Evolutionary conservation across 129 eudicot species (phyloP).

Genomic region (Pittosporum tobira): DNA sequence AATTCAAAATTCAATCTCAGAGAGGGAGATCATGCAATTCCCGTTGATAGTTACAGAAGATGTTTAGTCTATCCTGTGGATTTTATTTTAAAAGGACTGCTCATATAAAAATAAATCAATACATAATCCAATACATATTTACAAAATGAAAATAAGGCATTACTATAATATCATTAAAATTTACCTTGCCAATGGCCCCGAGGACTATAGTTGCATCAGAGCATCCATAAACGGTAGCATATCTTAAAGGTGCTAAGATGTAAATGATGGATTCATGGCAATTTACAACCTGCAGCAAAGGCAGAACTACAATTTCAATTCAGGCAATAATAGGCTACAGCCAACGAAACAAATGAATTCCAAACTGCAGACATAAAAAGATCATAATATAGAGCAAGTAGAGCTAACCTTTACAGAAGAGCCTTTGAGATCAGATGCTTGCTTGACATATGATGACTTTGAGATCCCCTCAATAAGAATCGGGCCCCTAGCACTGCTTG

Average conservation of each 20-base stretch:
- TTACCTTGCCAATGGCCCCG: conserved; percentile 99
- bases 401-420: conserved; percentile 65
- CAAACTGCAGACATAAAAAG: too few species aligned
- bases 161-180: neutral
- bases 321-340: too few species aligned
- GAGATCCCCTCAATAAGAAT: conserved; percentile 81
- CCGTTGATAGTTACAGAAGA: too few species aligned
- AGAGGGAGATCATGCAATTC: too few species aligned
- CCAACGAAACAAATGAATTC: neutral
- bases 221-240: conserved; percentile 90
- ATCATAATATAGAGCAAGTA: neutral
- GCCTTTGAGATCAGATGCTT: conserved; percentile 79
- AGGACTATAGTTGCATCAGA: conserved; percentile 95
- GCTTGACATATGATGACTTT: conserved; percentile 79
- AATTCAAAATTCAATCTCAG: too few species aligned
- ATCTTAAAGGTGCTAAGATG: conserved; percentile 80
- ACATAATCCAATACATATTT: neutral
- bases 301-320: conserved; percentile 6
- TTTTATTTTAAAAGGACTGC: neutral
- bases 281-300: conserved; percentile 67
- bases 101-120: neutral
- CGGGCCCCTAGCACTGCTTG: conserved; percentile 64
- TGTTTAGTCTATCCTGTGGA: too few species aligned
- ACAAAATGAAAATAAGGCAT: neutral
- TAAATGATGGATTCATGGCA: conserved; percentile 94